phyloP scores from a whole-genome alignment of 176 grass and related monocot species.

The Rhynchospora tenuis region DNA sequence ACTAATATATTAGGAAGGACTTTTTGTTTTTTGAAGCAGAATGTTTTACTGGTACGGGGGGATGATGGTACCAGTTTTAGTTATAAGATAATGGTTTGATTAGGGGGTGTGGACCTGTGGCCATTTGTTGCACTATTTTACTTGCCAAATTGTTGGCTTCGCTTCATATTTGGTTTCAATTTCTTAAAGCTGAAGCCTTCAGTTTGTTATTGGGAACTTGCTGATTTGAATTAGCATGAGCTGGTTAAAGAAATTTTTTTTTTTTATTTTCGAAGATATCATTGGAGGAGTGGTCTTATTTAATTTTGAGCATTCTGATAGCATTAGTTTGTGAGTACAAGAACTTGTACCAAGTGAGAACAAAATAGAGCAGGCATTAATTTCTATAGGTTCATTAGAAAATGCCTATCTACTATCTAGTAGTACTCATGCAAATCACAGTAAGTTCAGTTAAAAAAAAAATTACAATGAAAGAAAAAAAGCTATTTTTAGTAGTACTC shows the following conservation, averaged over 20 bases:
- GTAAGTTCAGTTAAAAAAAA: neutral
- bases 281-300: slow-evolving; percentile 6
- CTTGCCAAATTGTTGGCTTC: neutral
- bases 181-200: neutral
- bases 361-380: neutral
- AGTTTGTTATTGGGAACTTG: neutral
- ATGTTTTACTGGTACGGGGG: too few species aligned
- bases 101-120: too few species aligned
- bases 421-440: too few species aligned
- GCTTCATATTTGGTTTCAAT: neutral
- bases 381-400: neutral
- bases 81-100: too few species aligned
- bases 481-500: neutral
- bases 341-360: neutral
- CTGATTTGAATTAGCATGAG: neutral
- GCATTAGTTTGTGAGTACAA: neutral
- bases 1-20: neutral
- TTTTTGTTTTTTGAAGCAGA: neutral
- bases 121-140: too few species aligned
- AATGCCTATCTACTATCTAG: too few species aligned
- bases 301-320: neutral
- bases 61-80: too few species aligned
- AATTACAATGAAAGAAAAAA: neutral
- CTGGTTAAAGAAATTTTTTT: neutral
- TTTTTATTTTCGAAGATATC: neutral